Conservation (phyloP, 192 early-diverging fungal genomes). For the Pilaira anomala region DNA sequence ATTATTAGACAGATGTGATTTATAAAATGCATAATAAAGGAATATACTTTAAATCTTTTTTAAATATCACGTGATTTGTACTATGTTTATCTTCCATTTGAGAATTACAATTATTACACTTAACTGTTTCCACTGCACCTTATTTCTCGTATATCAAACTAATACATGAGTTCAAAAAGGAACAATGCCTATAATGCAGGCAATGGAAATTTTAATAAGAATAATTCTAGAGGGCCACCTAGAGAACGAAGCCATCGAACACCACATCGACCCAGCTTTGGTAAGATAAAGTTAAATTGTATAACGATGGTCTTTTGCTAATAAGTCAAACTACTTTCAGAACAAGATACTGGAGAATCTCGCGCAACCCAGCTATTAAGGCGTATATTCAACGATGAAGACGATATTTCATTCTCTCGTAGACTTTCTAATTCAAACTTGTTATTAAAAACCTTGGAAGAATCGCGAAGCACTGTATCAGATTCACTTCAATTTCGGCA, state of each 20-base stretch:
- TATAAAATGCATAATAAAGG: no score
- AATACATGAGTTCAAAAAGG: no score
- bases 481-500: conserved; percentile 9
- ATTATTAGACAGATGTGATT: no score
- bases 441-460: conserved; percentile 7
- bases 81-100: no score
- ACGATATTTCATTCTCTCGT: not conserved
- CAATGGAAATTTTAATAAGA: not conserved
- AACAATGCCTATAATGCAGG: not conserved
- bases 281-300: not conserved
- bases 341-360: conserved; percentile 1
- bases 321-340: not conserved
- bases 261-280: not conserved
- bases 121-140: no score
- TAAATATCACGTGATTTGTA: no score
- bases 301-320: not conserved
- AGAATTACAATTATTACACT: no score
- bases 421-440: conserved; percentile 1
- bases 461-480: not conserved
- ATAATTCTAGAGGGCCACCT: not conserved
- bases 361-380: conserved; percentile 17
- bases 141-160: no score
- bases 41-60: no score
- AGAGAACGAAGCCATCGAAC: not conserved
- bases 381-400: conserved; percentile 11